Evolutionary conservation across 2,329 filamentous ascomycete genomes (phyloP), one percentile per base, ranked within the genome.

Genomic region (Iodosphaeria phyllophila): DNA sequence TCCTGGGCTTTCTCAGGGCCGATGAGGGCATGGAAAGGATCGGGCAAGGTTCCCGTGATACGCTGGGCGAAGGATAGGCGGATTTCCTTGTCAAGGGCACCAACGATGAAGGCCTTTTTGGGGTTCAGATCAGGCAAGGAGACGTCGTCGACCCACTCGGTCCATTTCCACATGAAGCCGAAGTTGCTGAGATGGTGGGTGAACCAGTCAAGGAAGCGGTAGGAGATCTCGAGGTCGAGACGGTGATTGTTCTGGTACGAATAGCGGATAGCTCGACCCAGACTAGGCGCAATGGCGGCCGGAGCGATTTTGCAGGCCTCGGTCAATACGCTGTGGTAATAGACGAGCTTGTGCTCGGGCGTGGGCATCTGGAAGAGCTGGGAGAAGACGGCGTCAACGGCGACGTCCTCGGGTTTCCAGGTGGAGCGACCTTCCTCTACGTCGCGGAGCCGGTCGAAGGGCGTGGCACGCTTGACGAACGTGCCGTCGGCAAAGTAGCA

Each of bases 141-240:
- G 10, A 92, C 71, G 44, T 95, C 83, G 10, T 84, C 80, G 23
- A 78, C 64, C 89, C 89, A 98, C 53, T 98, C 89, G 10, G 77
- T 74, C 89, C 89, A 98, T 52, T 95, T 95, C 89, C 89, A 98
- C 7, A 89, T 89, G 47, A 95, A 98, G 26, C 92, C 89, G 45
- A 98, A 98, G 54, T 98, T 98, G 54, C 84, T 93, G 36, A 98
- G 56, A 54, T 98, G 89, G 47, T 98, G 89, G 11, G 86, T 69
- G 44, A 98, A 98, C 89, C 89, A 98, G 47, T 95, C 86, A 44
- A 92, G 60, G 52, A 95, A 95, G 14, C 89, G 70, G 41, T 84
- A 76, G 28, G 60, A 65, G 21, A 98, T 56, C 50, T 95, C 84
- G 23, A 93, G 58, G 42, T 98, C 89, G 58, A 95, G 72, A 3